phyloP scores from a whole-genome alignment of 768 basidiomycete species.

The Clavulina sp. region DNA sequence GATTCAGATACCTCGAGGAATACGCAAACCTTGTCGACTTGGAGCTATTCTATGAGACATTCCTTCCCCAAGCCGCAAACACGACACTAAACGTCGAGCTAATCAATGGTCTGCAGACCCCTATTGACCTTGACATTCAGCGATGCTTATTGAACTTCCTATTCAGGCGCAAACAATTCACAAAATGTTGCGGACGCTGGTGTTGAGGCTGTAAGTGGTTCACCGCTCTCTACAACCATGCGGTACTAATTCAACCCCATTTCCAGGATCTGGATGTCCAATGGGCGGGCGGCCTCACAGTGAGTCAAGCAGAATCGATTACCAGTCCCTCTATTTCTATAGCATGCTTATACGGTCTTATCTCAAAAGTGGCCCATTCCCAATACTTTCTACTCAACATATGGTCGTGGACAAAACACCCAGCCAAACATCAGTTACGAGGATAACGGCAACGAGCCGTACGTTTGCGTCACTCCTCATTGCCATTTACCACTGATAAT shows the following conservation, averaged over 20 bases:
- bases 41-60: conserved; percentile 31
- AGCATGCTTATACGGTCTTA: not conserved
- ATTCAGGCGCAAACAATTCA: conserved; percentile 40
- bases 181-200: conserved; percentile 39
- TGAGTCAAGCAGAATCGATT: not conserved
- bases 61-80: conserved; percentile 30
- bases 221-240: not conserved
- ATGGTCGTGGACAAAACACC: conserved; percentile 6
- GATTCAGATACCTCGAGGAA: not conserved
- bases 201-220: conserved; percentile 29
- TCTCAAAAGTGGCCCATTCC: conserved; percentile 34
- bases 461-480: not conserved
- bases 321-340: not conserved
- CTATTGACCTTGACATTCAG: not conserved
- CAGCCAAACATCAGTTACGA: conserved; percentile 40
- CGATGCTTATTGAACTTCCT: not conserved
- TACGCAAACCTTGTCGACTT: conserved; percentile 34
- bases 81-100: conserved; percentile 20
- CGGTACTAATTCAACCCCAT: not conserved
- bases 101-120: not conserved
- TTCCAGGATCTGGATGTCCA: conserved; percentile 22
- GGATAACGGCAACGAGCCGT: conserved; percentile 19
- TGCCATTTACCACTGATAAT: not conserved
- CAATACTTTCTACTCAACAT: conserved; percentile 22
- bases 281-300: not conserved